Conservation (phyloP, 345 rosid genomes). For the Streptanthus diversifolius region DNA sequence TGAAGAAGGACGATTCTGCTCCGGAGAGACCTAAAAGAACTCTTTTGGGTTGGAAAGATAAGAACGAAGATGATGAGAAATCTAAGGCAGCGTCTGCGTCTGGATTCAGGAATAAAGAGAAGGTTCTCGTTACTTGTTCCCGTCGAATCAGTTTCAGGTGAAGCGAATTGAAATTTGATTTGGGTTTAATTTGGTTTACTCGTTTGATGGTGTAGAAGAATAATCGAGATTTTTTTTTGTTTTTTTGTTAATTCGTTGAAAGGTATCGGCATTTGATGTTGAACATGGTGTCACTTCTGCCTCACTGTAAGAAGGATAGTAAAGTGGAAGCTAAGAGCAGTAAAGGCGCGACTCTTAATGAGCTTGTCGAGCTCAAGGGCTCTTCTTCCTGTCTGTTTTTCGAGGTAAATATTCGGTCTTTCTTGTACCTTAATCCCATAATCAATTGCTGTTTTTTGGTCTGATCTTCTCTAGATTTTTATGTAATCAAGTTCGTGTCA, state of each 20-base stretch:
- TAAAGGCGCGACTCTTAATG: slow-evolving; percentile 77
- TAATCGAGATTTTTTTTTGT: background rate
- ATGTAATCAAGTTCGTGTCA: background rate
- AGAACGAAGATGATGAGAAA: slow-evolving; percentile 34
- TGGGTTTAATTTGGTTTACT: background rate
- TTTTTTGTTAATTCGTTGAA: background rate
- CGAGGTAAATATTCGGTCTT: slow-evolving; percentile 51
- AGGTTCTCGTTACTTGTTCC: slow-evolving; percentile 89
- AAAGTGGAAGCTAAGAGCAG: slow-evolving; percentile 80
- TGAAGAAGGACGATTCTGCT: slow-evolving; percentile 49
- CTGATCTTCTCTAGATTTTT: background rate
- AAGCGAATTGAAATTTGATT: background rate
- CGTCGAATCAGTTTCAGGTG: slow-evolving; percentile 93
- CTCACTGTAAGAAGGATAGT: slow-evolving; percentile 94
- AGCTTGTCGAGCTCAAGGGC: slow-evolving; percentile 82
- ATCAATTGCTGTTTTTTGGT: background rate
- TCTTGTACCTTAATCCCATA: background rate
- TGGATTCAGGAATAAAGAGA: slow-evolving; percentile 85
- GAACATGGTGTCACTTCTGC: slow-evolving; percentile 83
- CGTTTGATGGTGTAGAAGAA: background rate
- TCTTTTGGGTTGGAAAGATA: slow-evolving; percentile 82
- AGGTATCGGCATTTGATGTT: slow-evolving; percentile 98
- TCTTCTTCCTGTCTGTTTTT: slow-evolving; percentile 85
- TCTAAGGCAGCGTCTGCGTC: slow-evolving; percentile 6
- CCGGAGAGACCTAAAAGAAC: slow-evolving; percentile 71